Conservation (phyloP, 371 early-diverging fungal genomes). For the Lichtheimia ramosa region DNA sequence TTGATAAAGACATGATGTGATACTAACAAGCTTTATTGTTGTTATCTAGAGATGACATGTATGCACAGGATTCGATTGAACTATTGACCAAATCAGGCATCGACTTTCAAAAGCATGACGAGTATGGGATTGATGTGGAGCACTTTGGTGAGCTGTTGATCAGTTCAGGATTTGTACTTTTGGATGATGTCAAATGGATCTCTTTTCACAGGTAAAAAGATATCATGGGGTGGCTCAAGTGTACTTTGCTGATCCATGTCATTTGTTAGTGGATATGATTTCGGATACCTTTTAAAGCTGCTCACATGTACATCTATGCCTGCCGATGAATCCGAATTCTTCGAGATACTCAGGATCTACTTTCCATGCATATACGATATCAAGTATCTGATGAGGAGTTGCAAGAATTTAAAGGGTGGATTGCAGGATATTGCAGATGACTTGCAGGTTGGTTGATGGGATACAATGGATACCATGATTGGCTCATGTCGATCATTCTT, state of each 20-base stretch:
- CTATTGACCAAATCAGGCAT: slow-evolving; percentile 96
- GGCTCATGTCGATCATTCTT: not conserved
- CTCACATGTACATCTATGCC: slow-evolving; percentile 93
- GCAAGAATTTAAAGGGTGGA: slow-evolving; percentile 96
- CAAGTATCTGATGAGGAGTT: slow-evolving; percentile 97
- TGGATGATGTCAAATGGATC: slow-evolving; percentile 96
- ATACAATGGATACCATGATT: not conserved
- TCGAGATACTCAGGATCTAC: slow-evolving; percentile 88
- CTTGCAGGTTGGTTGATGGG: slow-evolving; percentile 64
- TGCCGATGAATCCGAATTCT: slow-evolving; percentile 93
- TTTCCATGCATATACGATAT: slow-evolving; percentile 99
- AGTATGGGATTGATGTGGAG: slow-evolving; percentile 96
- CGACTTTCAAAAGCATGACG: slow-evolving; percentile 97
- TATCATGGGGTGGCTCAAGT: not conserved
- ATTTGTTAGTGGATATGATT: slow-evolving; percentile 91
- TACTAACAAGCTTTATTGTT: not conserved
- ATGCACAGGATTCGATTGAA: slow-evolving; percentile 99
- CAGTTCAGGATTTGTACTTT: slow-evolving; percentile 95
- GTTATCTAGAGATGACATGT: slow-evolving; percentile 99
- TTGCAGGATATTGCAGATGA: slow-evolving; percentile 99
- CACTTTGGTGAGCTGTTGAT: slow-evolving; percentile 98
- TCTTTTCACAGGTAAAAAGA: slow-evolving; percentile 96
- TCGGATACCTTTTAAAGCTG: slow-evolving; percentile 98
- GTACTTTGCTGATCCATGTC: slow-evolving; percentile 1
- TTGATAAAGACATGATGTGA: slow-evolving; percentile 8